Percentiles rank a stretch among this genome's conserved stretches.
phyloP scores from a whole-genome alignment of 345 rosid genomes.

The Citrus inodora region DNA sequence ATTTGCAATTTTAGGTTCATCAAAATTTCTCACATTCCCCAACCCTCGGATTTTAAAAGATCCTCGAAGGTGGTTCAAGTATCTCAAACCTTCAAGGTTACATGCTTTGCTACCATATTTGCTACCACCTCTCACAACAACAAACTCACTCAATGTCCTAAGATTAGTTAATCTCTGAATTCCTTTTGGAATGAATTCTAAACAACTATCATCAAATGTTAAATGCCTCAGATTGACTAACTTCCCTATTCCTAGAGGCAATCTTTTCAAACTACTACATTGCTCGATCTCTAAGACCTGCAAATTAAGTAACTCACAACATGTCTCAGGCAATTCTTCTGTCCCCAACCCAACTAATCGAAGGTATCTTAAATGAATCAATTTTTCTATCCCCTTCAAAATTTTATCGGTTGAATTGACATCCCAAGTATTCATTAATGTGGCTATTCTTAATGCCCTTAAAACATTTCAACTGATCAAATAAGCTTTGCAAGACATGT shows the following conservation, averaged over 20 bases:
- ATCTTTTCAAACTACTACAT: neutral
- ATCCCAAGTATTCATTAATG: too few relatives aligned
- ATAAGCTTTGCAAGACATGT: neutral
- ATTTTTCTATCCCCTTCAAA: neutral
- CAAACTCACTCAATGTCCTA: neutral
- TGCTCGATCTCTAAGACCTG: neutral
- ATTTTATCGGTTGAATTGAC: neutral
- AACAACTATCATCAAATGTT: neutral
- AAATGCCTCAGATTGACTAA: slow-evolving; percentile 16
- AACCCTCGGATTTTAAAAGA: neutral
- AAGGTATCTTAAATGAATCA: neutral
- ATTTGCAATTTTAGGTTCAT: neutral
- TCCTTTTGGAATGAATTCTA: slow-evolving; percentile 10
- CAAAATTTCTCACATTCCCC: neutral
- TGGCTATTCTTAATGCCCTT: neutral
- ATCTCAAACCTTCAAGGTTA: neutral
- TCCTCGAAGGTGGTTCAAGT: neutral
- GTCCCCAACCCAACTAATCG: neutral
- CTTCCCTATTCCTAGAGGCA: slow-evolving; percentile 9
- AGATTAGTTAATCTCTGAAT: slow-evolving; percentile 4
- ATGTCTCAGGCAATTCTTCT: slow-evolving; percentile 11
- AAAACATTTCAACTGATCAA: neutral
- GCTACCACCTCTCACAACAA: neutral
- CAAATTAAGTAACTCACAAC: slow-evolving; percentile 9
- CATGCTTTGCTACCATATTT: neutral